Base-by-base conservation (phyloP, 345 rosid species). In the Laguncularia racemosa region DNA sequence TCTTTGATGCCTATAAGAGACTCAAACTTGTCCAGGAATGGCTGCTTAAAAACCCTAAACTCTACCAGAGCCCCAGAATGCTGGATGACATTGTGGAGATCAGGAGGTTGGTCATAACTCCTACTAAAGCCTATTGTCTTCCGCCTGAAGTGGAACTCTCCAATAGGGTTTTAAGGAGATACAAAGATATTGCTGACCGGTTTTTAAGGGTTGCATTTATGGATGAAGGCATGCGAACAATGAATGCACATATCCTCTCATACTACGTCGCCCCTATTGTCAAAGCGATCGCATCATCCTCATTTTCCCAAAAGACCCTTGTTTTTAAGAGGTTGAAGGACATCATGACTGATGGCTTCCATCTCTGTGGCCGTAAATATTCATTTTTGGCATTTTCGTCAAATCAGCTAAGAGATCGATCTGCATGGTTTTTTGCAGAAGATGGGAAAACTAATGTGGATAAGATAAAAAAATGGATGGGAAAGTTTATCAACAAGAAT, bases 351-450 rank as follows among this genome's bases (percentile, higher is more conserved):
- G 69, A 83, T 40, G 96, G 98, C 52, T 91, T 91, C 77, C 60
- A 73, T 58, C 71, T 91, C 10, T 91, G 96, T 61, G 93, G 96
- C 48, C 80, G 91, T 67, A 74, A 61, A 62, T 88, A 81, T 77
- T 79, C 90, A 50, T 88, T 92, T 70, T 77, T 92, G 56, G 98
- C 91, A 38, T 92, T 92, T 77, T 92, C 96, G 11, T 78, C 98
- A 66, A 86, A 88, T 71, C 96, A 91, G 70, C 78, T 86, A 60
- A 84, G 98, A 73, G 96, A 91, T 59, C 70, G 87, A 43, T 86
- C 96, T 18, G 96, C 95, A 2, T 92, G 98, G 96, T 92, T 88
- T 73, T 92, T 84, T 18, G 84, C 98, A n/a, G 91, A 86, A 64
- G 79, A 84, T 62, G 74, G 75, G 57, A 74, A 72, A 1, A 72